These are phyloP conservation scores for Pyrrhoderma noxium DNA, from an alignment of 1,284 basidiomycete genomes.

Conservation along the genomic window DNA sequence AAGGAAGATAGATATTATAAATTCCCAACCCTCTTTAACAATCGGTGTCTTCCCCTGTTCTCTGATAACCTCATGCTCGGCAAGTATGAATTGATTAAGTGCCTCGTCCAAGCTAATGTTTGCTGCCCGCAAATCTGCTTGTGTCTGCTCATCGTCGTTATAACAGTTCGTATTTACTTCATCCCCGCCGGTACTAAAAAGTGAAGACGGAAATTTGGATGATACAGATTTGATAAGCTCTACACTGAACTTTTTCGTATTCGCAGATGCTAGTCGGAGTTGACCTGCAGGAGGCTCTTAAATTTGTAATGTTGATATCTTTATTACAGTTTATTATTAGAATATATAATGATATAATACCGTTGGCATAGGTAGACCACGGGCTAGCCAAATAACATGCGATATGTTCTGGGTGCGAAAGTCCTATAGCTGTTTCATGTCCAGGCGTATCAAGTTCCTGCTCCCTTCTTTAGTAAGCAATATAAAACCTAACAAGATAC, in stretches of 20 bases:
- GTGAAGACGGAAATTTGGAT: slow-evolving; percentile 24
- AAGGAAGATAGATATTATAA: neutral
- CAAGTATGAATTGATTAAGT: slow-evolving; percentile 32
- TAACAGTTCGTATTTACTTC: slow-evolving; percentile 40
- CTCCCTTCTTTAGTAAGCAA: neutral
- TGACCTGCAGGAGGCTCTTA: slow-evolving; percentile 42
- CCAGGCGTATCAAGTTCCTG: slow-evolving; percentile 42
- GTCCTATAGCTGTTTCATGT: slow-evolving; percentile 36
- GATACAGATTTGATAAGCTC: slow-evolving; percentile 27
- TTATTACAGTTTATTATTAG: neutral
- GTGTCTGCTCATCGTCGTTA: slow-evolving; percentile 29
- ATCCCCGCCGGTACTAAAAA: slow-evolving; percentile 44
- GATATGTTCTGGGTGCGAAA: slow-evolving; percentile 34
- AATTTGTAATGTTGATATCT: neutral
- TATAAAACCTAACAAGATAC: neutral
- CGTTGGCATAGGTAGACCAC: slow-evolving; percentile 29
- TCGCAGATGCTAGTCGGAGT: slow-evolving; percentile 33
- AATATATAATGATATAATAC: slow-evolving; percentile 5
- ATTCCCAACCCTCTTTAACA: slow-evolving; percentile 37
- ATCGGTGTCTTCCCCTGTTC: slow-evolving; percentile 34
- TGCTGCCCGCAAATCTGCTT: slow-evolving; percentile 23
- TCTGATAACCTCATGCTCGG: slow-evolving; percentile 31
- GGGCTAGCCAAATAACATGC: slow-evolving; percentile 32
- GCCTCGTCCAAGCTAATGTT: slow-evolving; percentile 30
- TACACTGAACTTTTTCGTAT: slow-evolving; percentile 27